A percentile compares a stretch with the other conserved stretches of the same genome.
Conservation (phyloP, 2,329 filamentous ascomycete species). For the Monosporascus sp. region DNA sequence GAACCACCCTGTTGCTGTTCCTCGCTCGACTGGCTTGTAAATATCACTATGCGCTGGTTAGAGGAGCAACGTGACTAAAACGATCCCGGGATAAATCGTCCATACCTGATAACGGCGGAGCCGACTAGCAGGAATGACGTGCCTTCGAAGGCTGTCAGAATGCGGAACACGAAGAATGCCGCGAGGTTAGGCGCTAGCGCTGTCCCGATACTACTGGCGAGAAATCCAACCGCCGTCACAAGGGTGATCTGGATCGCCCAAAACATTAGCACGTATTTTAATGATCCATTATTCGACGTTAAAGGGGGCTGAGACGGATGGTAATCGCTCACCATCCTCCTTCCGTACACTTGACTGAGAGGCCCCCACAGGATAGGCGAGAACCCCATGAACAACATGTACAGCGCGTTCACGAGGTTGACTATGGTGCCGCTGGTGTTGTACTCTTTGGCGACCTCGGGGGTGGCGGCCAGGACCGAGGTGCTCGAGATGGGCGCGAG, state of each 20-base stretch:
- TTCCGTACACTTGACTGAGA: constrained; percentile 59
- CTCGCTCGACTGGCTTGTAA: constrained; percentile 61
- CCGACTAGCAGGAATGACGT: constrained; percentile 71
- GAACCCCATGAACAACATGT: constrained; percentile 66
- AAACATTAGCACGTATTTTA: constrained; percentile 2
- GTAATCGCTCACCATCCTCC: constrained; percentile 42
- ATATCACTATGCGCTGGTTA: constrained; percentile 41
- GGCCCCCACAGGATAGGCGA: constrained; percentile 68
- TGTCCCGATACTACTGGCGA: constrained; percentile 64
- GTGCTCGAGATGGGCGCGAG: constrained; percentile 71
- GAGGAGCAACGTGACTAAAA: background rate
- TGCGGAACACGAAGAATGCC: constrained; percentile 68
- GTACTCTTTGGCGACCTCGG: constrained; percentile 64
- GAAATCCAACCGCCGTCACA: constrained; percentile 57
- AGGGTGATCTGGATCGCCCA: constrained; percentile 44
- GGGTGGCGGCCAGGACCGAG: constrained; percentile 65
- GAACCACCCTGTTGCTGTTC: constrained; percentile 70
- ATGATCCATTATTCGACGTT: background rate
- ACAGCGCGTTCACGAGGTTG: constrained; percentile 68
- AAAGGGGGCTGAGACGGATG: background rate
- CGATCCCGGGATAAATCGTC: constrained; percentile 30
- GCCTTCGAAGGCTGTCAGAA: constrained; percentile 69
- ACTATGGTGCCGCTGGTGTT: constrained; percentile 62
- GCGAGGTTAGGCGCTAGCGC: constrained; percentile 66
- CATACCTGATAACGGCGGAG: constrained; percentile 58